Conservation (phyloP, 805 yeast genomes). For the Spathaspora girioi region DNA sequence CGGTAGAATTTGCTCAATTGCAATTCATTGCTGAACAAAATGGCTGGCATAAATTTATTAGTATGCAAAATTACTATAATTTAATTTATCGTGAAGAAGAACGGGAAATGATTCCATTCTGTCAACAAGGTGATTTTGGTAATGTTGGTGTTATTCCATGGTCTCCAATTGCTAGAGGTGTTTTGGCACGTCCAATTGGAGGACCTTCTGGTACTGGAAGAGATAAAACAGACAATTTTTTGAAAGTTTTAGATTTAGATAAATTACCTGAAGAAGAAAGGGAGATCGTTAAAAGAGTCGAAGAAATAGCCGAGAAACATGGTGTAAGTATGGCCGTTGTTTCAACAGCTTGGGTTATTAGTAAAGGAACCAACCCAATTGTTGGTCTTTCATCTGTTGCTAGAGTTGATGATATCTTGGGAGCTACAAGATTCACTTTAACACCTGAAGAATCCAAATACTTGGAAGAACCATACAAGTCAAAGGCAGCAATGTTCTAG, state of each 20-base stretch:
- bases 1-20: slow-evolving; percentile 49
- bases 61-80: slow-evolving; percentile 57
- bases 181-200: slow-evolving; percentile 44
- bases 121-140: slow-evolving; percentile 39
- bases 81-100: slow-evolving; percentile 61
- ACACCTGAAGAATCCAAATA: slow-evolving; percentile 23
- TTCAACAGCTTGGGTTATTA: slow-evolving; percentile 17
- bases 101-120: slow-evolving; percentile 54
- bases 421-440: slow-evolving; percentile 3
- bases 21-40: slow-evolving; percentile 53
- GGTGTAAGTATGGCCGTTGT: slow-evolving; percentile 42
- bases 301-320: slow-evolving; percentile 45
- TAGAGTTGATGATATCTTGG: slow-evolving; percentile 15
- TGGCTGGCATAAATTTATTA: slow-evolving; percentile 54
- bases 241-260: slow-evolving; percentile 14
- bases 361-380: slow-evolving; percentile 15
- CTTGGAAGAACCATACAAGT: slow-evolving; percentile 35
- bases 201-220: slow-evolving; percentile 8
- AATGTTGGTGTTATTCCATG: slow-evolving; percentile 54
- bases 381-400: slow-evolving; percentile 13
- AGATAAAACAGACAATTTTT: slow-evolving; percentile 8
- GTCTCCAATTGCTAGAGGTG: slow-evolving; percentile 56
- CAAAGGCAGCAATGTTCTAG: slow-evolving; percentile 9
- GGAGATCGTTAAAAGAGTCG: slow-evolving; percentile 39
- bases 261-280: slow-evolving; percentile 12